phyloP scores from a whole-genome alignment of 257 asterid genomes.

The Solanum tarapatanum region DNA sequence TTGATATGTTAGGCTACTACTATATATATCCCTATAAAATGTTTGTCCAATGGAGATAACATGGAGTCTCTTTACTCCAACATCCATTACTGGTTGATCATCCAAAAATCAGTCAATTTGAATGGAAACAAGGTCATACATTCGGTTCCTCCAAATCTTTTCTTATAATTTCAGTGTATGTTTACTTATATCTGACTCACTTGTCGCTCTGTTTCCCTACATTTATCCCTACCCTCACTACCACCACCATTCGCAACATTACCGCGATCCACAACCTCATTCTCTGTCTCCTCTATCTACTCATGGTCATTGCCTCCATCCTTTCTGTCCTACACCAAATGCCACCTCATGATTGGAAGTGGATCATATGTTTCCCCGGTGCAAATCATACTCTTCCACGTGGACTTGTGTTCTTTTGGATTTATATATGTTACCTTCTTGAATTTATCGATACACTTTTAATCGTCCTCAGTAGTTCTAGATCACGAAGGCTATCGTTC shows the following conservation, averaged over 20 bases:
- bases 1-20: neutral
- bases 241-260: constrained; percentile 48
- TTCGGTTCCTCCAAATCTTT: constrained; percentile 48
- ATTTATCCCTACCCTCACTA: constrained; percentile 17
- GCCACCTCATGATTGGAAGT: constrained; percentile 32
- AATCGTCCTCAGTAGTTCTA: constrained; percentile 36
- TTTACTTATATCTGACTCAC: constrained; percentile 50
- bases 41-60: neutral
- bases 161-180: constrained; percentile 30
- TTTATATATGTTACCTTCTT: constrained; percentile 56
- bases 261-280: constrained; percentile 57
- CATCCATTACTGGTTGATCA: constrained; percentile 52
- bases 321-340: constrained; percentile 58
- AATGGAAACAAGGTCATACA: constrained; percentile 51
- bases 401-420: constrained; percentile 76
- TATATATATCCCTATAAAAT: neutral
- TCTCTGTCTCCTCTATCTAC: constrained; percentile 62
- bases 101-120: constrained; percentile 43
- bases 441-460: constrained; percentile 62
- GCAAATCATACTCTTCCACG: constrained; percentile 21
- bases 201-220: constrained; percentile 18
- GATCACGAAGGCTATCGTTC: constrained; percentile 52
- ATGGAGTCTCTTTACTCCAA: constrained; percentile 28
- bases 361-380: constrained; percentile 70
- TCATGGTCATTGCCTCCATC: constrained; percentile 55